Evolutionary conservation across 2,329 filamentous ascomycete species (phyloP), one percentile per base, ranked within the genome.

Genomic region (Stagonosporopsis chrysanthemi): DNA sequence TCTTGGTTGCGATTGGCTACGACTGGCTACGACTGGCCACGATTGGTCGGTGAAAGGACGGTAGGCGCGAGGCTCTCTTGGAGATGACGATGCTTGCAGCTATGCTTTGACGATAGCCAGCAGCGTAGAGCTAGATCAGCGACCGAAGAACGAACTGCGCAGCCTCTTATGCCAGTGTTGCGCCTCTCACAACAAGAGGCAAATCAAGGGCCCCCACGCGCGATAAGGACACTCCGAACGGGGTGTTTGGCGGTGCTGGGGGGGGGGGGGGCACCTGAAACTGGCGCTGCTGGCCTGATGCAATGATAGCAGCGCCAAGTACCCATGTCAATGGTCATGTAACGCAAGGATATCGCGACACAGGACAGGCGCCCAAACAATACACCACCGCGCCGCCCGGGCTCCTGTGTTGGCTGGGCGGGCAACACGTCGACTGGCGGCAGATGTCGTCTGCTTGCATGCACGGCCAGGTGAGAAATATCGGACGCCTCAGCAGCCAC

Each of bases 261-360:
- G 51, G 59, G n/a, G n/a, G n/a, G n/a, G n/a, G n/a, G n/a, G n/a
- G n/a, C 50, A 59, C 51, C 39, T 64, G 61, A 62, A 64, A 61
- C 58, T 62, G 52, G 47, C 35, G 42, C 49, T 48, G 48, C 49
- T 48, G 58, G 57, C 50, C 41, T 50, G 45, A 45, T 17, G 41
- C 33, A 45, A 33, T 46, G 41, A 56, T 56, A 42, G 33, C 41
- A 54, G 50, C 48, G 55, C 60, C 58, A 44, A 52, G 57, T 44
- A 57, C n/a, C 48, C 54, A 39, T 31, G 54, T 43, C 17, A n/a
- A 42, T 44, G 39, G 54, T 52, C 33, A 29, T 58, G 60, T 58
- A 55, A 63, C 47, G 38, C 60, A 56, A 53, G 41, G 45, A 54
- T 59, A 47, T 52, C 6, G 52, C 46, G 48, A 44, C 35, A 45